Evolutionary conservation across 2,329 filamentous ascomycete species (phyloP).

Genomic region (Orbilia brochopaga): DNA sequence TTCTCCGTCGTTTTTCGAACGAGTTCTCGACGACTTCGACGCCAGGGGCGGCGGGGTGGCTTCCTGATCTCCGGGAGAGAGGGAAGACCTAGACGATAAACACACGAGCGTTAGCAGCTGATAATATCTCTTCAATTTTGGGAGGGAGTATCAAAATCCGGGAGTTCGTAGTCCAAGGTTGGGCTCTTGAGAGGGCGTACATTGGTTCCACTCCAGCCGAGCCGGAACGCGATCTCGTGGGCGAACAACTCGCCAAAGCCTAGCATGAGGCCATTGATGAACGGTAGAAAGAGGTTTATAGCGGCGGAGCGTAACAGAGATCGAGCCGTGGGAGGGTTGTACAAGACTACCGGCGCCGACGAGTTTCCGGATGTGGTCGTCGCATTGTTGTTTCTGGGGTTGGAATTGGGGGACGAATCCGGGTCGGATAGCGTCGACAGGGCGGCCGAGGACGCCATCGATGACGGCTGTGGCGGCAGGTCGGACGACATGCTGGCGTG

Average conservation of each 20-base stretch:
- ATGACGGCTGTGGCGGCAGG: conserved; percentile 9
- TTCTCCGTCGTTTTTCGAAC: conserved; percentile 62
- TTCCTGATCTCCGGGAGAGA: conserved; percentile 56
- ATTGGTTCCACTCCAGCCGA: conserved; percentile 94
- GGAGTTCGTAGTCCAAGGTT: neutral
- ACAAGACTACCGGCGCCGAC: conserved; percentile 77
- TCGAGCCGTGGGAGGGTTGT: conserved; percentile 87
- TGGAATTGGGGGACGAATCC: conserved; percentile 15
- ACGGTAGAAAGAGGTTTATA: conserved; percentile 93
- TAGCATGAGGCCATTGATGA: conserved; percentile 97
- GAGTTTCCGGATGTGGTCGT: conserved; percentile 57
- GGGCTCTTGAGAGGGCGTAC: conserved; percentile 62
- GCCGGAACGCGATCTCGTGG: conserved; percentile 88
- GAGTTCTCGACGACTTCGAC: conserved; percentile 43
- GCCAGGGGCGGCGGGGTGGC: conserved; percentile 35
- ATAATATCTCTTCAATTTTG: neutral
- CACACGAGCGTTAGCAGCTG: conserved; percentile 39
- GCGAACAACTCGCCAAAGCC: conserved; percentile 97
- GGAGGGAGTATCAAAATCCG: neutral
- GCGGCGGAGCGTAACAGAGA: conserved; percentile 82
- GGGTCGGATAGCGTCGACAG: conserved; percentile 4
- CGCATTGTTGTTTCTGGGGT: conserved; percentile 12
- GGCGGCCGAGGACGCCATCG: conserved; percentile 2
- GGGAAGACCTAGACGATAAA: conserved; percentile 61
- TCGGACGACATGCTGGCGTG: conserved; percentile 8